These are phyloP conservation scores for Eremothecium coryli DNA, from an alignment of 1,139 yeast species.

Conservation along the genomic window DNA sequence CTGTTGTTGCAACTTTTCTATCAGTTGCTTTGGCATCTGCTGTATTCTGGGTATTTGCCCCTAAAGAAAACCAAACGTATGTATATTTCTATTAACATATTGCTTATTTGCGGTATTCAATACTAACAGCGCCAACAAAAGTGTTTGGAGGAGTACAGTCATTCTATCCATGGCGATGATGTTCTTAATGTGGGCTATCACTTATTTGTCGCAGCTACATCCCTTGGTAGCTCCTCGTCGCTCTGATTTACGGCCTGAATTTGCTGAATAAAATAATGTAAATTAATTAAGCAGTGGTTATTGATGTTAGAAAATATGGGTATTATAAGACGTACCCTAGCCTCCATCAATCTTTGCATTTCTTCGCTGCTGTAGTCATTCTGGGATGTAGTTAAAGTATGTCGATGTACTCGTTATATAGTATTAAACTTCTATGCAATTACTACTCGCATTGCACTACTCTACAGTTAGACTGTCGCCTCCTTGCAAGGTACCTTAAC, in stretches of 20 bases:
- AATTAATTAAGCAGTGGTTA: too few species aligned
- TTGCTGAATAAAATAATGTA: slow-evolving; percentile 33
- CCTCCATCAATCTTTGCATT: too few species aligned
- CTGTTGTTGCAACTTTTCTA: slow-evolving; percentile 59
- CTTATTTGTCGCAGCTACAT: slow-evolving; percentile 65
- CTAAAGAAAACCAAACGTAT: slow-evolving; percentile 43
- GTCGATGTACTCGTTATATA: too few species aligned
- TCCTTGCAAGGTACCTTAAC: too few species aligned
- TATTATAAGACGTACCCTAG: too few species aligned
- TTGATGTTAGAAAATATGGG: too few species aligned
- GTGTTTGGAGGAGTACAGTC: slow-evolving; percentile 88
- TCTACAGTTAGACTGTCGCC: too few species aligned
- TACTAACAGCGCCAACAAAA: slow-evolving; percentile 16
- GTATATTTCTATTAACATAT: slow-evolving; percentile 13
- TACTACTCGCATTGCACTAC: too few species aligned
- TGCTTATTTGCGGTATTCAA: too few species aligned
- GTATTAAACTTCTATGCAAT: too few species aligned
- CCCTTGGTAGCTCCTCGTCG: slow-evolving; percentile 78
- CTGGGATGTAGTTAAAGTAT: too few species aligned
- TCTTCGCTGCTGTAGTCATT: too few species aligned
- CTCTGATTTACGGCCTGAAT: slow-evolving; percentile 72
- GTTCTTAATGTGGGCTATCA: slow-evolving; percentile 91
- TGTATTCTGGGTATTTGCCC: slow-evolving; percentile 49
- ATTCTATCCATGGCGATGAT: slow-evolving; percentile 78
- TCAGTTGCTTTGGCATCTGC: slow-evolving; percentile 49